A percentile compares a stretch with the other conserved stretches of the same genome.
phyloP scores from a whole-genome alignment of 2,329 filamentous ascomycete species.

The Orbilia brochopaga region DNA sequence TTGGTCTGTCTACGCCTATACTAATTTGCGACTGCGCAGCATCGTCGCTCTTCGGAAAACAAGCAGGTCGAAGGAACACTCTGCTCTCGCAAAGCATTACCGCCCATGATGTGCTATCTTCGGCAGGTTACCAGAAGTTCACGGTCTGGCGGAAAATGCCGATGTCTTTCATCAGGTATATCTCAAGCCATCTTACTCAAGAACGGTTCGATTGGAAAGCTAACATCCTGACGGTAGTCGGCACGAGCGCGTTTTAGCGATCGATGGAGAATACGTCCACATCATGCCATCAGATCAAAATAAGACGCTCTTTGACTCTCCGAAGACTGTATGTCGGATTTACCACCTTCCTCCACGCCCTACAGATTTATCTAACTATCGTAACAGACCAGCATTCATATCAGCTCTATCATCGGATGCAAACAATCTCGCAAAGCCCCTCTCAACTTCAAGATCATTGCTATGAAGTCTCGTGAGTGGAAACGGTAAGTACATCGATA shows the following conservation, averaged over 20 bases:
- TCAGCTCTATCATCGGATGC: constrained; percentile 79
- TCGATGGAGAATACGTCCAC: constrained; percentile 85
- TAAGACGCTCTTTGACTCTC: constrained; percentile 70
- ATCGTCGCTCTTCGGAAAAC: constrained; percentile 40
- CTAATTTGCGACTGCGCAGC: constrained; percentile 13
- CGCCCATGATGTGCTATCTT: constrained; percentile 51
- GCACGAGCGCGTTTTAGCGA: constrained; percentile 74
- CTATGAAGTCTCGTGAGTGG: constrained; percentile 53
- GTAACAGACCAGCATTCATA: constrained; percentile 72
- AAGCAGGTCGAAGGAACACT: constrained; percentile 27
- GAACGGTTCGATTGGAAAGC: constrained; percentile 61
- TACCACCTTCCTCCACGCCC: no score
- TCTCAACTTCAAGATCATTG: constrained; percentile 71
- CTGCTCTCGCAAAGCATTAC: constrained; percentile 41
- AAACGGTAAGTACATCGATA: constrained; percentile 34
- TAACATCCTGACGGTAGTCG: constrained; percentile 35
- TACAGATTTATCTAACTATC: not conserved
- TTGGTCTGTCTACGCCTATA: no score
- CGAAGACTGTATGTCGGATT: constrained; percentile 65
- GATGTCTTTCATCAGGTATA: constrained; percentile 70
- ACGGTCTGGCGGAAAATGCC: constrained; percentile 81
- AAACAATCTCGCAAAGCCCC: constrained; percentile 81
- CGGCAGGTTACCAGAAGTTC: constrained; percentile 70
- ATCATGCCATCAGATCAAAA: constrained; percentile 75
- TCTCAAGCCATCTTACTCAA: not conserved